phyloP scores from a whole-genome alignment of 345 rosid species.

The Camelina neglecta region DNA sequence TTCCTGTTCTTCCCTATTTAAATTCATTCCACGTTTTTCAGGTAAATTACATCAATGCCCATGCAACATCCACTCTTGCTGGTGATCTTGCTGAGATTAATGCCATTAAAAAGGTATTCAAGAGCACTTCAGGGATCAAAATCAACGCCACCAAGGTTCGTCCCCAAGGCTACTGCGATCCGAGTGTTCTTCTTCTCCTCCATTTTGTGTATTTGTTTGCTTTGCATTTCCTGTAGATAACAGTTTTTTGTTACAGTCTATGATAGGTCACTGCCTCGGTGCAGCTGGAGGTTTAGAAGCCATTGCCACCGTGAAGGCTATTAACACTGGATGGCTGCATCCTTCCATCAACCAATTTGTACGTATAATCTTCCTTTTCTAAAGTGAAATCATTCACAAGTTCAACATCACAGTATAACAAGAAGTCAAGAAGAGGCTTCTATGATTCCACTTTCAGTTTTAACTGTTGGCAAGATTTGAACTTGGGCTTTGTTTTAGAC shows the following conservation, averaged over 20 bases:
- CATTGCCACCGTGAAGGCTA: constrained; percentile 86
- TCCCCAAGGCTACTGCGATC: not conserved
- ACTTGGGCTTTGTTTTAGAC: not conserved
- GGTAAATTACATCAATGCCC: constrained; percentile 98
- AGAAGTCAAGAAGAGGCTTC: constrained; percentile 1
- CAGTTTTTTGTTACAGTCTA: constrained; percentile 58
- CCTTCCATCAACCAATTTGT: constrained; percentile 95
- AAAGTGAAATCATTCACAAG: not conserved
- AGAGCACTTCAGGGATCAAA: constrained; percentile 79
- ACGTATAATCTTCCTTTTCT: constrained; percentile 42
- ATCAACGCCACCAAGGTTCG: constrained; percentile 95
- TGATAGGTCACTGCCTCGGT: constrained; percentile 99
- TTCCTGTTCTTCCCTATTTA: not conserved
- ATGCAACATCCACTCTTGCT: constrained; percentile 96
- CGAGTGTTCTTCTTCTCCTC: not conserved
- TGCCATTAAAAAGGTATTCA: constrained; percentile 95
- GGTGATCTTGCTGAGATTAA: constrained; percentile 99
- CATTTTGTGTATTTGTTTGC: constrained; percentile 5
- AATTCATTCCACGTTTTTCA: constrained; percentile 36
- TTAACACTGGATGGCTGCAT: constrained; percentile 95
- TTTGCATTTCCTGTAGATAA: constrained; percentile 12
- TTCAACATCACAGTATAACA: not conserved
- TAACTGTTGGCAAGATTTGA: too few relatives aligned
- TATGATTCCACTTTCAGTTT: not conserved
- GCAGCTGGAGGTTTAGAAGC: constrained; percentile 99